phyloP scores from a whole-genome alignment of 2,329 filamentous ascomycete species.

The Colletotrichum sublineola region DNA sequence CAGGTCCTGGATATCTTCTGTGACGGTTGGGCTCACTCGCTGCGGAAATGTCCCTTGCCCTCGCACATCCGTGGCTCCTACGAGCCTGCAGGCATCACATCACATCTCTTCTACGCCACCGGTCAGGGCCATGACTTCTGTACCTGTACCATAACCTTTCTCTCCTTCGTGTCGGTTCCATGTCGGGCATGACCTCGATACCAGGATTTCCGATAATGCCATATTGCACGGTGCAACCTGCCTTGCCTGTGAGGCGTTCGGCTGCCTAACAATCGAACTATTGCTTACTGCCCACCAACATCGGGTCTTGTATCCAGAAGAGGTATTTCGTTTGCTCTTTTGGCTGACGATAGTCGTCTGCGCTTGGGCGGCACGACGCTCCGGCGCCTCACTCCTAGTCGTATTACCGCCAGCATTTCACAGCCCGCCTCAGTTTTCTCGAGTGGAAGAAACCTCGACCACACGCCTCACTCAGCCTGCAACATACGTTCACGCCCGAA shows the following conservation, averaged over 20 bases:
- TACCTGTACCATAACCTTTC: conserved; percentile 12
- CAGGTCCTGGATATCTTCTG: conserved; percentile 1
- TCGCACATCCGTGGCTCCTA: not conserved
- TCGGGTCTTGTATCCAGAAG: conserved; percentile 2
- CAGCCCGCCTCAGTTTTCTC: conserved; percentile 14
- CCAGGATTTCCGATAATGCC: conserved; percentile 22
- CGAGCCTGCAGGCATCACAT: not conserved
- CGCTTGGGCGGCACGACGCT: conserved; percentile 7
- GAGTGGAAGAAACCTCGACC: not conserved
- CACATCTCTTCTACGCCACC: conserved; percentile 14
- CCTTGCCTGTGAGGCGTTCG: conserved; percentile 4
- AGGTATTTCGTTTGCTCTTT: conserved; percentile 9
- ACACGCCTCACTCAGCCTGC: conserved; percentile 11
- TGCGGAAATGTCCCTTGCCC: not conserved
- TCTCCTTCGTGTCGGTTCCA: conserved; percentile 2
- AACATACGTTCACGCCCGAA: not conserved
- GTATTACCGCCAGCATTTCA: conserved; percentile 13
- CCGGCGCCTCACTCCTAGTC: conserved; percentile 12
- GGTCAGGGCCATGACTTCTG: conserved; percentile 14
- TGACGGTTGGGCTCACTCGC: not conserved
- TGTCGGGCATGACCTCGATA: conserved; percentile 7
- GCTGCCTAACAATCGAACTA: not conserved
- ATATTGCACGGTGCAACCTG: conserved; percentile 10
- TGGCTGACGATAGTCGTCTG: conserved; percentile 16
- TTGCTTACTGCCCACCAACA: conserved; percentile 1